Evolutionary conservation across 495 filamentous ascomycete species (phyloP), one percentile per base, ranked within the genome.

Genomic region (Penicillium nucicola): DNA sequence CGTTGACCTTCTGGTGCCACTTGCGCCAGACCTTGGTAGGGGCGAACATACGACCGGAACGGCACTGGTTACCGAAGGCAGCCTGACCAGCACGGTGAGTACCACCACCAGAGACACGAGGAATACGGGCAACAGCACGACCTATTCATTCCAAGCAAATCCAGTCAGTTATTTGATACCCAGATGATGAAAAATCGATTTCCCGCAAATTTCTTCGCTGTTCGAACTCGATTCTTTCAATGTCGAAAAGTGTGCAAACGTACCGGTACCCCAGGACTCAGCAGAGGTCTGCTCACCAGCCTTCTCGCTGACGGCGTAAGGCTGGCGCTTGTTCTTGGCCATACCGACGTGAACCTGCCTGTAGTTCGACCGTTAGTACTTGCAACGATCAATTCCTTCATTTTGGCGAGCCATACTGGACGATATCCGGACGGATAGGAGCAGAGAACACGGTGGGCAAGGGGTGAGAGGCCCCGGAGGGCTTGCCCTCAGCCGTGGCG

Each of bases 1-100:
- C 84, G 83, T 95, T 96, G 86, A 98, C 82, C 88, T 97, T 98
- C 79, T 96, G 88, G 83, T 98, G 95, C 95, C 95, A 98, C 82
- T 96, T 97, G 69, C 93, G 82, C 93, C 93, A 98, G 79, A 96
- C 89, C 86, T 97, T 97, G 76, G 93, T 98, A 58, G 93, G 93
- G 57, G 93, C 93, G 80, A 98, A 98, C 95, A 98, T 98, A 78
- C 93, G 95, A 77, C 93, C 93, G 66, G 92, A 96, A 74, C 93
- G 91, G 80, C 93, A 98, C 90, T 87, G 84, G 86, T 98, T 98
- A 87, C 93, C 93, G 78, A 98, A 98, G 59, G 93, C 93, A 78
- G 93, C 93, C 80, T 98, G 93, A 79, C 93, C 93, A 71, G 93
- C 93, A 83, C 93, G 93, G 84, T 98, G 93, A 71, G 93, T 98